These are phyloP conservation scores for Fusarium haematococcum DNA, from an alignment of 2,329 filamentous ascomycete genomes.

Conservation along the genomic window DNA sequence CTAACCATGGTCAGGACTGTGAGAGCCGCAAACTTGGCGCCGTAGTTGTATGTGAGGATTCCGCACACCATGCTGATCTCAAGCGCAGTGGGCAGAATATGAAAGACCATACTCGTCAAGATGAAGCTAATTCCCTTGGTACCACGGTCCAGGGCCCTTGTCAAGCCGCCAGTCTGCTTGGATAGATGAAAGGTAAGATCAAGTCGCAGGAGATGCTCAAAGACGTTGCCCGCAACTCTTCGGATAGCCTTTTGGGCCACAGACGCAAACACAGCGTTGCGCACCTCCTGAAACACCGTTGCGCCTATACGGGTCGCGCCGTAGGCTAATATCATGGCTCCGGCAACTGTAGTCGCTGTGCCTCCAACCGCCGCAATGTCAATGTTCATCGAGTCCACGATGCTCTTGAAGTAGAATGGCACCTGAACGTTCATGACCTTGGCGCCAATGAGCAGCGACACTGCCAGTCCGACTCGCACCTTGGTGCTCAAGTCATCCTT, in stretches of 20 bases:
- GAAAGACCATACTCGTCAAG: constrained; percentile 97
- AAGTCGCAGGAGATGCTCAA: constrained; percentile 86
- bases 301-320: constrained; percentile 89
- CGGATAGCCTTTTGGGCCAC: constrained; percentile 98
- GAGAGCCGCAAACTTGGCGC: constrained; percentile 89
- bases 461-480: constrained; percentile 85
- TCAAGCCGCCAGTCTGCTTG: constrained; percentile 94
- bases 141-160: constrained; percentile 92
- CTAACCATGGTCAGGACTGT: constrained; percentile 91
- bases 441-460: constrained; percentile 85
- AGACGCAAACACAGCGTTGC: constrained; percentile 96
- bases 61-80: constrained; percentile 97
- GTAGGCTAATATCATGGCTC: constrained; percentile 93
- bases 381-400: constrained; percentile 97
- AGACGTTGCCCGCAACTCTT: constrained; percentile 90
- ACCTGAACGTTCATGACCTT: constrained; percentile 98
- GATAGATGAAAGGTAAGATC: constrained; percentile 95
- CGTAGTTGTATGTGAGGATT: constrained; percentile 96
- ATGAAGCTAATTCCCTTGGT: constrained; percentile 99
- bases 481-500: constrained; percentile 81
- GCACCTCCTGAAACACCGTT: constrained; percentile 89
- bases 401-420: constrained; percentile 98
- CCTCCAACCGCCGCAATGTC: constrained; percentile 90
- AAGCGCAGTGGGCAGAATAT: constrained; percentile 91
- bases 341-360: constrained; percentile 88